Evolutionary conservation across 306 rosid genomes (phyloP).

Genomic region (Leucaena leucocephala): DNA sequence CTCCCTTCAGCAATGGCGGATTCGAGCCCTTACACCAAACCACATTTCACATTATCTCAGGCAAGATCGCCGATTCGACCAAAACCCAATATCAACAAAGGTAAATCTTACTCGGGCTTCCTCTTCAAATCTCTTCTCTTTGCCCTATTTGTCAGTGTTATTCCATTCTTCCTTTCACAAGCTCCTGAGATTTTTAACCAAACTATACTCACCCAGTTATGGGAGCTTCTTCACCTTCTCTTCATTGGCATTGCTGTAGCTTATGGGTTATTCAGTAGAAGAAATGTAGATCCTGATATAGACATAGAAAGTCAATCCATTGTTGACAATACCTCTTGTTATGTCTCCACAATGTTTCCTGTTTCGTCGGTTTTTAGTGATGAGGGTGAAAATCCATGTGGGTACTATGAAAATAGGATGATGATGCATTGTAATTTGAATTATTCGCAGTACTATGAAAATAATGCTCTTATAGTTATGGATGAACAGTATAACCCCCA

Average conservation of each 20-base stretch:
- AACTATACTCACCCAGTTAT: constrained; percentile 50
- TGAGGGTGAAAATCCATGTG: constrained; percentile 51
- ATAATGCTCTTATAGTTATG: constrained; percentile 46
- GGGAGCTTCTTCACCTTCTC: constrained; percentile 72
- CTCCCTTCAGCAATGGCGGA: constrained; percentile 57
- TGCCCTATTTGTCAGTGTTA: constrained; percentile 34
- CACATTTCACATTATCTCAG: constrained; percentile 49
- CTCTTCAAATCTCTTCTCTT: constrained; percentile 59
- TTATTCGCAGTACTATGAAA: constrained; percentile 45
- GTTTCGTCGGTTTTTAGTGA: constrained; percentile 60
- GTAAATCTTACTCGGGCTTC: constrained; percentile 43
- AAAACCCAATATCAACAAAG: constrained; percentile 33
- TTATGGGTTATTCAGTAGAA: constrained; percentile 63
- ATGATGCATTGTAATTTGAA: constrained; percentile 45
- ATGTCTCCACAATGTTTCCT: constrained; percentile 69
- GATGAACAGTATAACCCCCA: constrained; percentile 59
- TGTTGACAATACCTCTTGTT: constrained; percentile 46
- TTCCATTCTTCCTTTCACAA: constrained; percentile 80
- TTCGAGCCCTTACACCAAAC: constrained; percentile 51
- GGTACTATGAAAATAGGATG: constrained; percentile 52
- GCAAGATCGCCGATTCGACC: constrained; percentile 27
- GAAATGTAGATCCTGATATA: constrained; percentile 47
- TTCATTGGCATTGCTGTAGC: constrained; percentile 72
- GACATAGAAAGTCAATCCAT: constrained; percentile 50
- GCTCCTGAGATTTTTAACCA: constrained; percentile 81